Percentiles rank a stretch among this genome's conserved stretches.
Conservation (phyloP, 1,139 yeast genomes). For the Arxiozyma telluris region DNA sequence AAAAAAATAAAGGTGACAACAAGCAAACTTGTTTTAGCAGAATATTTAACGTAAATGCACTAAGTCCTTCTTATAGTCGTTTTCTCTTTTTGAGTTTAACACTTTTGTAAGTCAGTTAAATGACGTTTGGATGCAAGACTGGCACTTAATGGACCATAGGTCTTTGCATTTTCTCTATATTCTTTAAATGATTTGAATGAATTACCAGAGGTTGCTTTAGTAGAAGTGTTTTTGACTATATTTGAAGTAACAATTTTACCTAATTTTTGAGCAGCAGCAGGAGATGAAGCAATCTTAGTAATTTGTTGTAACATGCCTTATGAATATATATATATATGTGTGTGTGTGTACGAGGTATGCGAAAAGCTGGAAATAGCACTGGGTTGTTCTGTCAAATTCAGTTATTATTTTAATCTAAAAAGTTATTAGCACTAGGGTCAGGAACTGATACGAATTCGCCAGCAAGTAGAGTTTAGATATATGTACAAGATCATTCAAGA, state of each 20-base stretch:
- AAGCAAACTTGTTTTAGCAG: not conserved
- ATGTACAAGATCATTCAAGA: too few relatives aligned
- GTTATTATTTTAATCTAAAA: not conserved
- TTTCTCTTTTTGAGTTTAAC: not conserved
- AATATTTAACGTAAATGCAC: too few relatives aligned
- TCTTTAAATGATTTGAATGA: constrained; percentile 22
- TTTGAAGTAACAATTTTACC: not conserved
- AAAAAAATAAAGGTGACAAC: too few relatives aligned
- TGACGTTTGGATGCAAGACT: constrained; percentile 18
- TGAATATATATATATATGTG: not conserved
- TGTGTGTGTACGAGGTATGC: too few relatives aligned
- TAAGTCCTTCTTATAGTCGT: too few relatives aligned
- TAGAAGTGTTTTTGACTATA: not conserved
- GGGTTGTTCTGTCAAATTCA: not conserved
- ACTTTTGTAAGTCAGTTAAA: constrained; percentile 9
- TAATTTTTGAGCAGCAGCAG: not conserved
- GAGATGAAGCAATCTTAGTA: not conserved
- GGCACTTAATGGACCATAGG: constrained; percentile 26
- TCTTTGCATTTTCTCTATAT: constrained; percentile 23
- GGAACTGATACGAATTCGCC: too few relatives aligned
- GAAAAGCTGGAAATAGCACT: not conserved
- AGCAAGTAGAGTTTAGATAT: too few relatives aligned
- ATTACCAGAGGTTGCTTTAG: constrained; percentile 18
- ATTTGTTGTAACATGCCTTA: constrained; percentile 1
- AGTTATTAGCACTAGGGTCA: too few relatives aligned